Base-by-base conservation (phyloP, 768 basidiomycete genomes). In the Cyclocybe aegerita region DNA sequence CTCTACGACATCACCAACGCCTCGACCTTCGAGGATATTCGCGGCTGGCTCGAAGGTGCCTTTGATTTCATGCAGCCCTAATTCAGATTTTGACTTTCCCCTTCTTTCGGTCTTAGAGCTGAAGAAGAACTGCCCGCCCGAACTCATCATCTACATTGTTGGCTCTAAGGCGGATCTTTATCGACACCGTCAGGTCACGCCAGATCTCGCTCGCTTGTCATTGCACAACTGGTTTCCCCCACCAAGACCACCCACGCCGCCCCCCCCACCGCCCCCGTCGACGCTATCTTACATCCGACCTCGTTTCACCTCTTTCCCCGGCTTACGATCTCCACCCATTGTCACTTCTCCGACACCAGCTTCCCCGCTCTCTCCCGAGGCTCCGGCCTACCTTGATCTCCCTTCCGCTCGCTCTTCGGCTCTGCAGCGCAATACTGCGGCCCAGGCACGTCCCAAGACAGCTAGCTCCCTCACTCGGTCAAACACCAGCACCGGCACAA, bases 1-100 rank as follows among this genome's bases (percentile, higher is more conserved):
- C 79, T 96, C 66, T 98, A 98, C 73, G 94, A 98, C 77, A 92
- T 96, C 60, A 95, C 95, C 63, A 92, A 91, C 71, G 80, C 81
- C 52, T 76, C 86, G 49, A 88, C 89, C 23, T 93, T 98, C 74
- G 85, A 92, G 54, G 94, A 95, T 67, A 82, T 97, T 60, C 82
- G 86, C 58, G 88, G 90, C 56, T 98, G 94, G 94, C 79, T 91
- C 45, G 87, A 91, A 75, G 93, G 93, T 85, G 44, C 38, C 46
- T 11, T 35, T 49, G 58, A 50, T 59, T 54, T 54, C 46, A 54
- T 57, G 43, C 52, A 23, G 2, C 43, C 50, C 53, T 43, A 60
- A 53, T 78, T 62, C 36, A 46, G 52, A 57, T 46, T 49, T 50
- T 60, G 43, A 48, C 51, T 52, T 49, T 54, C 52, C 50, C 59